These are phyloP conservation scores for Dioszegia hungarica DNA, from an alignment of 768 basidiomycete species.

Conservation along the genomic window DNA sequence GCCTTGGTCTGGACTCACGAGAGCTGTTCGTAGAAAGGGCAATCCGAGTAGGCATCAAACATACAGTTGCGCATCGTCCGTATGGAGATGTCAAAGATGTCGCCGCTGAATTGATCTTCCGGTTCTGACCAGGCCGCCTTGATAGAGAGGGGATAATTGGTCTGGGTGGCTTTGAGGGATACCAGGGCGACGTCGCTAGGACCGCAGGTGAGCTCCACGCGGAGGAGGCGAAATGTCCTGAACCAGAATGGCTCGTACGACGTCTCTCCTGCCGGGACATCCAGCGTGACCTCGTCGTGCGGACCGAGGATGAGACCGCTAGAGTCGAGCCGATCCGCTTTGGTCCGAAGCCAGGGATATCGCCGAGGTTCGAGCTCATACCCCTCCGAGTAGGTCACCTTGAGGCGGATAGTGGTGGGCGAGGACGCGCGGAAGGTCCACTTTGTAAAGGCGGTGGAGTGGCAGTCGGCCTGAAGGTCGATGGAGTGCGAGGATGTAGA, in stretches of 20 bases:
- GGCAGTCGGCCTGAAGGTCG: slow-evolving; percentile 18
- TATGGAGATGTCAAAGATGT: slow-evolving; percentile 25
- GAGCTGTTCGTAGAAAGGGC: slow-evolving; percentile 35
- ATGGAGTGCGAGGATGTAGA: slow-evolving; percentile 2
- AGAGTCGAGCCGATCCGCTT: slow-evolving; percentile 10
- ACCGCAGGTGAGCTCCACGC: slow-evolving; percentile 7
- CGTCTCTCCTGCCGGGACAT: not conserved
- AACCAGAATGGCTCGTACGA: slow-evolving; percentile 13
- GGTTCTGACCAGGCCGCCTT: slow-evolving; percentile 17
- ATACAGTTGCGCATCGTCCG: slow-evolving; percentile 31
- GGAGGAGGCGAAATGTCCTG: slow-evolving; percentile 7
- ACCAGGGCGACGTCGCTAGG: slow-evolving; percentile 6
- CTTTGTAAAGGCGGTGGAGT: slow-evolving; percentile 25
- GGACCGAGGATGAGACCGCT: slow-evolving; percentile 10
- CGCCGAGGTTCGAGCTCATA: slow-evolving; percentile 16
- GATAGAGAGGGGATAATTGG: slow-evolving; percentile 23
- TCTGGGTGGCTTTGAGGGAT: slow-evolving; percentile 13
- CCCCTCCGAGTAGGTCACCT: slow-evolving; percentile 25
- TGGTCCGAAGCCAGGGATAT: slow-evolving; percentile 14
- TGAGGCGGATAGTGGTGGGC: slow-evolving; percentile 1
- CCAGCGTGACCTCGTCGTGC: slow-evolving; percentile 3
- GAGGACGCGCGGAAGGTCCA: not conserved
- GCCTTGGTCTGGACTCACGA: slow-evolving; percentile 3
- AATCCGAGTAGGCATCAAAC: slow-evolving; percentile 34
- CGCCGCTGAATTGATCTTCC: slow-evolving; percentile 6